Conservation (phyloP, 345 rosid species). For the Sisymbrium altissimum region DNA sequence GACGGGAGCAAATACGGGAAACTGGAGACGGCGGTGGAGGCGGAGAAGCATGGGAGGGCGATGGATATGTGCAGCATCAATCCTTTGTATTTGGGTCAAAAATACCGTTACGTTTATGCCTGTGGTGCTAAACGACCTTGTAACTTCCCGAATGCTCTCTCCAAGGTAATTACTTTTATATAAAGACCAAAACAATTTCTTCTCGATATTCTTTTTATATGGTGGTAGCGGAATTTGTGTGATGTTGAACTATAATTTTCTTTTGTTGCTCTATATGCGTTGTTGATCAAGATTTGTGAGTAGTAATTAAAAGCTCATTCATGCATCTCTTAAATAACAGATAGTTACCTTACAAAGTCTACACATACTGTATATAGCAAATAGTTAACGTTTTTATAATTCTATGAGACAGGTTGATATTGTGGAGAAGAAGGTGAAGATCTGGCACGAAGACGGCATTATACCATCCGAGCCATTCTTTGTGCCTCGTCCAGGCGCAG, state of each 20-base stretch:
- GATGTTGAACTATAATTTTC: not conserved
- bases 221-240: not conserved
- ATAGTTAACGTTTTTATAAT: not conserved
- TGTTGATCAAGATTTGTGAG: not conserved
- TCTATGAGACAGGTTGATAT: constrained; percentile 65
- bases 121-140: constrained; percentile 96
- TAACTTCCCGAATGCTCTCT: constrained; percentile 90
- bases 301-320: not conserved
- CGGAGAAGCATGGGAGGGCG: constrained; percentile 90
- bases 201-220: not conserved
- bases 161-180: constrained; percentile 50
- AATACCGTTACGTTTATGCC: constrained; percentile 82
- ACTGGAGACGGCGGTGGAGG: constrained; percentile 76
- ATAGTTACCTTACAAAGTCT: not conserved
- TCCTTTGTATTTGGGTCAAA: constrained; percentile 63
- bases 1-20: constrained; percentile 77
- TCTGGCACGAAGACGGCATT: constrained; percentile 74
- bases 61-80: constrained; percentile 98
- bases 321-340: not conserved
- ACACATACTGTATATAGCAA: not conserved
- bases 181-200: not conserved
- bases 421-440: constrained; percentile 64
- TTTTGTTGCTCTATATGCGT: not conserved
- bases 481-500: constrained; percentile 83
- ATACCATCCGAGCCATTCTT: constrained; percentile 94